phyloP scores from a whole-genome alignment of 768 basidiomycete species.

The Boletus eberwhitei region DNA sequence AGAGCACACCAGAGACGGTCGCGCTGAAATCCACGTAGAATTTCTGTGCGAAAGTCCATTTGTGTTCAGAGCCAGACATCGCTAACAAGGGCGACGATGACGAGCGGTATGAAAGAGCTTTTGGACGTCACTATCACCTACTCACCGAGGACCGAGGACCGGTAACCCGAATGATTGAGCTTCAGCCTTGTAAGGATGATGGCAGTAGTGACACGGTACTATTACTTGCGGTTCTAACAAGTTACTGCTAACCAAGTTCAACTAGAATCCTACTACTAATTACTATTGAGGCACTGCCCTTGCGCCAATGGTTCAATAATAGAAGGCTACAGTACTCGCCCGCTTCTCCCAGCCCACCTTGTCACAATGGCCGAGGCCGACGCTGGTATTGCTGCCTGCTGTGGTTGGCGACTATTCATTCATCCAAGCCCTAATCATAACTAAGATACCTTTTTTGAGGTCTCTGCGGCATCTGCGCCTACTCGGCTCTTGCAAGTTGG shows the following conservation, averaged over 20 bases:
- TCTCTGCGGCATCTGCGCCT: slow-evolving; percentile 11
- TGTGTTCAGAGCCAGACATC: slow-evolving; percentile 22
- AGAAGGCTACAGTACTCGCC: neutral
- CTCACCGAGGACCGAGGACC: neutral
- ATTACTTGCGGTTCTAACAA: neutral
- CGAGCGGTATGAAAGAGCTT: neutral
- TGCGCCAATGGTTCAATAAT: neutral
- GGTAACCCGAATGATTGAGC: neutral
- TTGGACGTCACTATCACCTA: neutral
- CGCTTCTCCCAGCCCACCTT: neutral
- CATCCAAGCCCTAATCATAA: neutral
- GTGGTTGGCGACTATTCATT: slow-evolving; percentile 18
- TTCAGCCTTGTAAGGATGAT: neutral
- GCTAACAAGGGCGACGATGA: neutral
- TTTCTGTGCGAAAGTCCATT: slow-evolving; percentile 31
- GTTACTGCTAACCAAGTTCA: too few species aligned
- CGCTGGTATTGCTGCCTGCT: slow-evolving; percentile 12
- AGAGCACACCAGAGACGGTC: slow-evolving; percentile 24
- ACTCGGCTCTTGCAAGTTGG: slow-evolving; percentile 19
- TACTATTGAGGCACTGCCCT: neutral
- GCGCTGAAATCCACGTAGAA: slow-evolving; percentile 26
- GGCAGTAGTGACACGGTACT: neutral
- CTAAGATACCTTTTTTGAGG: slow-evolving; percentile 10
- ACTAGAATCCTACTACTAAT: neutral
- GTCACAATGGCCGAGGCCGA: slow-evolving; percentile 19